phyloP scores from a whole-genome alignment of 2,329 filamentous ascomycete species.

The Mycosphaerella sp. region DNA sequence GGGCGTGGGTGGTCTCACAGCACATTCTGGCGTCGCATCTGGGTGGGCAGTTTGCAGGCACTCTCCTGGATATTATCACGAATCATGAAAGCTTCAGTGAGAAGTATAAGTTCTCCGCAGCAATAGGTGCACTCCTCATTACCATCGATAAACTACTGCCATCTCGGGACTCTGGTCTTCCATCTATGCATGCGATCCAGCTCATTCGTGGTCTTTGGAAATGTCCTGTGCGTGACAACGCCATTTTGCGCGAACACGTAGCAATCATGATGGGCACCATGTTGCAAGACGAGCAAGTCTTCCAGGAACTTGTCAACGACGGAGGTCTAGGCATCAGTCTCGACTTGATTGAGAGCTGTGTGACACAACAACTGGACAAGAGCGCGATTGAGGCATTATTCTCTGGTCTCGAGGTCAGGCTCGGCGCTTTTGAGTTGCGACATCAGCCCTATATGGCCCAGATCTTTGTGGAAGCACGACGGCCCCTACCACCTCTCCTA shows the following conservation, averaged over 20 bases:
- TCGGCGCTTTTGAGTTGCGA: slow-evolving; percentile 18
- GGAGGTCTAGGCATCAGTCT: slow-evolving; percentile 16
- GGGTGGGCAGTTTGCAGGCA: slow-evolving; percentile 23
- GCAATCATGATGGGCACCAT: slow-evolving; percentile 16
- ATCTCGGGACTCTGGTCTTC: slow-evolving; percentile 1
- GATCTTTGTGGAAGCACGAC: slow-evolving; percentile 21
- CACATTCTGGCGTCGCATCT: slow-evolving; percentile 30
- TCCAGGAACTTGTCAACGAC: slow-evolving; percentile 12
- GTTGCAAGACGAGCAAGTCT: slow-evolving; percentile 12
- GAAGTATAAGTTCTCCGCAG: slow-evolving; percentile 23
- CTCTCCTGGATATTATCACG: slow-evolving; percentile 24
- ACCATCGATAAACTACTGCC: slow-evolving; percentile 24
- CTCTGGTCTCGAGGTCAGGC: slow-evolving; percentile 8
- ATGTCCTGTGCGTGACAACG: slow-evolving; percentile 14
- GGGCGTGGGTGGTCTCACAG: slow-evolving; percentile 25
- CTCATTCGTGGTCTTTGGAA: slow-evolving; percentile 16
- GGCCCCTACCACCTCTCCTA: slow-evolving; percentile 17
- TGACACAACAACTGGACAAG: slow-evolving; percentile 10
- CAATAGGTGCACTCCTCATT: slow-evolving; percentile 29
- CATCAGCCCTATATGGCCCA: slow-evolving; percentile 21
- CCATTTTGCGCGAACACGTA: slow-evolving; percentile 22
- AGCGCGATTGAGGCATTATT: slow-evolving; percentile 16
- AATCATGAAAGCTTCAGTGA: slow-evolving; percentile 16
- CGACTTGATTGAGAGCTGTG: slow-evolving; percentile 15
- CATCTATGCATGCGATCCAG: slow-evolving; percentile 15